These are phyloP conservation scores for Prunus fruticosa DNA, from an alignment of 306 rosid species.

Conservation along the genomic window DNA sequence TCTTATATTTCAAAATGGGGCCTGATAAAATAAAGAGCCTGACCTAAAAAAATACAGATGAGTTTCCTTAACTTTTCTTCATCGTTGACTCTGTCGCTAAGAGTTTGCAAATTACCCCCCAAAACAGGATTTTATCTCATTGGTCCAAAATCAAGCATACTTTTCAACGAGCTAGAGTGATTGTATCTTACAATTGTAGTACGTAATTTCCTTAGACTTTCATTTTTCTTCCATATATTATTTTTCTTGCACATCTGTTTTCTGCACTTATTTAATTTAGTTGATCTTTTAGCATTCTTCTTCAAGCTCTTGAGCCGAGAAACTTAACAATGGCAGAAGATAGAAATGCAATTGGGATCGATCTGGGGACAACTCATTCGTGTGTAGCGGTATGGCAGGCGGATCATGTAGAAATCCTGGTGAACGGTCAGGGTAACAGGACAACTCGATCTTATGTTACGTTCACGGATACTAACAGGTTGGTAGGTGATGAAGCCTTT, in stretches of 20 bases:
- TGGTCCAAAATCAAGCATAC: no score
- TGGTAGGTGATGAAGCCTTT: slow-evolving; percentile 1
- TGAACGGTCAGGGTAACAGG: neutral
- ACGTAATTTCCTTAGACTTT: neutral
- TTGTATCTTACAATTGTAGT: no score
- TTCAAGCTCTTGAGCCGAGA: neutral
- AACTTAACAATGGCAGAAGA: neutral
- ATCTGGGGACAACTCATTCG: neutral
- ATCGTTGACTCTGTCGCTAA: no score
- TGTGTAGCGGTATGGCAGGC: neutral
- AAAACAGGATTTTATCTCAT: no score
- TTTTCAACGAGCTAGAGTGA: no score
- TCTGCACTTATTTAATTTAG: neutral
- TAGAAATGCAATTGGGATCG: neutral
- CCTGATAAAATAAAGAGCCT: no score
- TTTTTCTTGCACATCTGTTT: neutral
- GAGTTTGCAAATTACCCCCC: no score
- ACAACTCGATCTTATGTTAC: neutral
- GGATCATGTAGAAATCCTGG: neutral
- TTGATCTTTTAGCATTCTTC: neutral
- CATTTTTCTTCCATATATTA: neutral
- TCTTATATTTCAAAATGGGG: no score
- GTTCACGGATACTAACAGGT: neutral
- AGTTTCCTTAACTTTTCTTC: no score
- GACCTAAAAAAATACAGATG: no score